Conservation (phyloP, 2,329 filamentous ascomycete genomes). For the Pseudonectria buxi region DNA sequence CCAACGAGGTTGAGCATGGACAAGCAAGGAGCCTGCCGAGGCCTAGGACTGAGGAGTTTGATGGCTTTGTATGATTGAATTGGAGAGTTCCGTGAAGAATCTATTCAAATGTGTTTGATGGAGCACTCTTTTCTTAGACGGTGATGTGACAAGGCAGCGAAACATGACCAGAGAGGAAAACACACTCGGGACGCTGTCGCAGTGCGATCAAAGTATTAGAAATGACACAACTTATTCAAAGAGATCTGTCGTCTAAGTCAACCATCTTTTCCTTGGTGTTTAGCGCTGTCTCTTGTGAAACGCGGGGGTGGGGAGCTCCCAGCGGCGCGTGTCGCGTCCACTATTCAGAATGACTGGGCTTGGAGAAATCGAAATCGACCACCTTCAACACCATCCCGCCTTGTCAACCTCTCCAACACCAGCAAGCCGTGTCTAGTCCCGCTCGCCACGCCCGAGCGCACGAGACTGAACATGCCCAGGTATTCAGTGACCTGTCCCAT, state of each 20-base stretch:
- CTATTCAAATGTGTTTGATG: too few species aligned
- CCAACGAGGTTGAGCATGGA: conserved; percentile 1
- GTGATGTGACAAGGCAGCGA: too few species aligned
- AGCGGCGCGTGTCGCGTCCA: conserved; percentile 11
- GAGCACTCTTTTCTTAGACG: too few species aligned
- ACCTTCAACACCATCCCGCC: conserved; percentile 3
- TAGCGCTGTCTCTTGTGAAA: conserved; percentile 12
- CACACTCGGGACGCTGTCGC: too few species aligned
- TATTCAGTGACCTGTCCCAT: not conserved
- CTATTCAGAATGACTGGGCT: not conserved
- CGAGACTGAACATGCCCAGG: conserved; percentile 19
- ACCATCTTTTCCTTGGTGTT: too few species aligned
- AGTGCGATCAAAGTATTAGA: too few species aligned
- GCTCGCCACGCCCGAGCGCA: too few species aligned
- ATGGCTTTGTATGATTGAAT: too few species aligned
- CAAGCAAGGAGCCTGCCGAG: conserved; percentile 1
- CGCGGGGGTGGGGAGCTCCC: conserved; percentile 4
- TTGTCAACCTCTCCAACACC: conserved; percentile 1
- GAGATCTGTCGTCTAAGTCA: too few species aligned
- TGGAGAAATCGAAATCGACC: conserved; percentile 1
- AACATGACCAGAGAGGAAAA: too few species aligned
- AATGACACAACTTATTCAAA: too few species aligned
- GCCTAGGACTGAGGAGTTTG: not conserved
- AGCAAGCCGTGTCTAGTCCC: not conserved
- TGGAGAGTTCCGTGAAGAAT: too few species aligned